phyloP scores from a whole-genome alignment of 306 rosid genomes.

The Hippophae tibetana region DNA sequence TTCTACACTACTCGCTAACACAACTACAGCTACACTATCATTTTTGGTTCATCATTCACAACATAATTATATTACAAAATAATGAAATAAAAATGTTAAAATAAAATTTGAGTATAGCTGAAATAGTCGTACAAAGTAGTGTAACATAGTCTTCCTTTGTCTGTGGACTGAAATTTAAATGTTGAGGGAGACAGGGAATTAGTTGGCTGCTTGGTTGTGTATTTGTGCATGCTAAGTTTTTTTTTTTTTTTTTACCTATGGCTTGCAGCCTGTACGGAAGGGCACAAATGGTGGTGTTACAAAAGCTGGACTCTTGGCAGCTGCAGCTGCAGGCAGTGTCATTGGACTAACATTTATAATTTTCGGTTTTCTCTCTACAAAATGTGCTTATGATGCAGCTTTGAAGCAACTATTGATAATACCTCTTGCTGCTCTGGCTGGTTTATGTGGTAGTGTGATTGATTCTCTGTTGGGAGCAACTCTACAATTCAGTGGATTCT shows the following conservation, averaged over 20 bases:
- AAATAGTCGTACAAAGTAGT: too few relatives aligned
- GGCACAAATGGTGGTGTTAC: conserved; percentile 95
- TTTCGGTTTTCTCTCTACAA: conserved; percentile 47
- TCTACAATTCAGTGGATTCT: conserved; percentile 79
- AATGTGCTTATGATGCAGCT: conserved; percentile 34
- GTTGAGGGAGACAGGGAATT: not conserved
- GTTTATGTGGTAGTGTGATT: conserved; percentile 62
- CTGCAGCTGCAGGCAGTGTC: conserved; percentile 64
- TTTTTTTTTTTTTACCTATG: conserved; percentile 5
- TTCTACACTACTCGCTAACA: too few relatives aligned
- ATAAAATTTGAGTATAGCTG: too few relatives aligned
- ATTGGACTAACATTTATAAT: conserved; percentile 57
- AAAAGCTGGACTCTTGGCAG: conserved; percentile 71
- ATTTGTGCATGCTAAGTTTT: conserved; percentile 9
- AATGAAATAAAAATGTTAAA: too few relatives aligned
- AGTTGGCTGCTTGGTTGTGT: conserved; percentile 6
- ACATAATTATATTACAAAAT: too few relatives aligned
- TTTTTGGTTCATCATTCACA: too few relatives aligned
- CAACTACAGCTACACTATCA: too few relatives aligned
- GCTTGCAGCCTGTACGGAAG: conserved; percentile 62
- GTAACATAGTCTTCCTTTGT: too few relatives aligned
- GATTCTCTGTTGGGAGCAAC: conserved; percentile 97
- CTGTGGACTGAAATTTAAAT: too few relatives aligned
- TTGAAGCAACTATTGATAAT: conserved; percentile 68
- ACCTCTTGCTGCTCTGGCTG: conserved; percentile 67